A percentile compares a stretch with the other conserved stretches of the same genome.
Conservation (phyloP, 2,329 filamentous ascomycete genomes). For the Hypoxylon sp. region DNA sequence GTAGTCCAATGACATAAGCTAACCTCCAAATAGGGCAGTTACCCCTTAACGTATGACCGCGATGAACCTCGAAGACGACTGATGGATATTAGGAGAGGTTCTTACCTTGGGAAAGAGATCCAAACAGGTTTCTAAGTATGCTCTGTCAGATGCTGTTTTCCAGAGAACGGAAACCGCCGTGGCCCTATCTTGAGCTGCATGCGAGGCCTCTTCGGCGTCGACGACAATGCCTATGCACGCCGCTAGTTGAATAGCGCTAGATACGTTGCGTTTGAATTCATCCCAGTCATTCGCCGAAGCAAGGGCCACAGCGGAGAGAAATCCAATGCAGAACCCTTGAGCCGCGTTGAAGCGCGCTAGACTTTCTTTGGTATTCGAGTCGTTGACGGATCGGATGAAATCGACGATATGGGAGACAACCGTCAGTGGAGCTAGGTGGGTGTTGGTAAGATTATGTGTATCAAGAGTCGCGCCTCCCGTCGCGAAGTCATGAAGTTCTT, state of each 20-base stretch:
- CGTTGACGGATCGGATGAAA: not conserved
- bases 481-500: conserved; percentile 9
- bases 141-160: conserved; percentile 15
- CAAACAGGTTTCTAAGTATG: conserved; percentile 6
- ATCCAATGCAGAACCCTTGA: conserved; percentile 18
- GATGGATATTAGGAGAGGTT: not conserved
- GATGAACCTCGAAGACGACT: not conserved
- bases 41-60: not conserved
- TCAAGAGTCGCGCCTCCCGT: not conserved
- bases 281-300: conserved; percentile 5
- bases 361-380: conserved; percentile 2
- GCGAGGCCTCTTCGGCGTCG: conserved; percentile 10
- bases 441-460: conserved; percentile 4
- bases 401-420: conserved; percentile 7
- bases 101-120: conserved; percentile 13
- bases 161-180: conserved; percentile 10
- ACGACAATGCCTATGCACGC: conserved; percentile 1
- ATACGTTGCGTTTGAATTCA: conserved; percentile 8
- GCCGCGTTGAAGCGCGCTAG: conserved; percentile 4
- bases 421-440: conserved; percentile 10
- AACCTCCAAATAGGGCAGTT: not conserved
- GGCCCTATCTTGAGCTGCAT: conserved; percentile 1
- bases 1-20: not conserved
- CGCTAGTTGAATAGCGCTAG: conserved; percentile 4
- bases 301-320: conserved; percentile 11